These are phyloP conservation scores for Saturnispora hagleri DNA, from an alignment of 805 yeast species.

Conservation along the genomic window DNA sequence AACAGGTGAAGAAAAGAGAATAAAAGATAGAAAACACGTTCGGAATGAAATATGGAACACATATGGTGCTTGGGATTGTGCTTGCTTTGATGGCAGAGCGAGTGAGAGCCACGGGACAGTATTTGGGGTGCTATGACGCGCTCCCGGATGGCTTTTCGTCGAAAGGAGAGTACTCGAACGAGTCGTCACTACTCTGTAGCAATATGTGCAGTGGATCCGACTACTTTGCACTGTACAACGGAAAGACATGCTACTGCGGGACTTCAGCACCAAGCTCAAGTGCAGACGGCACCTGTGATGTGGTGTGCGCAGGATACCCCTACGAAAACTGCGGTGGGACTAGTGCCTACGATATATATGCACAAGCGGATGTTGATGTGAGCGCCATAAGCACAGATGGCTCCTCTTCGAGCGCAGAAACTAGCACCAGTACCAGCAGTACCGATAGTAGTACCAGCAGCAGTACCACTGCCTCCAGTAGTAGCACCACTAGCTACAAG, in stretches of 20 bases:
- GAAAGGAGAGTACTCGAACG: conserved; percentile 45
- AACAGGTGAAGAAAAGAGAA: not conserved
- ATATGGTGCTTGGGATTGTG: not conserved
- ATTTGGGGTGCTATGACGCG: conserved; percentile 33
- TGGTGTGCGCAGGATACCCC: conserved; percentile 54
- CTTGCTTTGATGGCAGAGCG: not conserved
- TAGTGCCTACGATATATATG: conserved; percentile 31
- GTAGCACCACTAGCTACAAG: conserved; percentile 1
- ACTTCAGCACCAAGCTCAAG: conserved; percentile 28
- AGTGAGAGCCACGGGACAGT: conserved; percentile 7
- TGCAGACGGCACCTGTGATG: conserved; percentile 1
- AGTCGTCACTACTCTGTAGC: conserved; percentile 49
- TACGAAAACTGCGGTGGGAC: conserved; percentile 50
- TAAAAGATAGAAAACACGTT: not conserved
- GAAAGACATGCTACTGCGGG: conserved; percentile 63
- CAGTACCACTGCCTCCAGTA: not conserved
- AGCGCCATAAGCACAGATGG: conserved; percentile 11
- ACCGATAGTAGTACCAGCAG: conserved; percentile 4
- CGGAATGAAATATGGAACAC: not conserved
- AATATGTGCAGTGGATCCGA: conserved; percentile 33
- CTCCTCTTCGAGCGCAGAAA: not conserved
- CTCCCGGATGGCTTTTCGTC: conserved; percentile 29
- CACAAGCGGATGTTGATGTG: conserved; percentile 23
- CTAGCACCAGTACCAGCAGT: conserved; percentile 5
- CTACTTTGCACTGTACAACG: conserved; percentile 43